Evolutionary conservation across 2,329 filamentous ascomycete species (phyloP), one percentile per base, ranked within the genome.

Genomic region (Pezizomycotina sp.): DNA sequence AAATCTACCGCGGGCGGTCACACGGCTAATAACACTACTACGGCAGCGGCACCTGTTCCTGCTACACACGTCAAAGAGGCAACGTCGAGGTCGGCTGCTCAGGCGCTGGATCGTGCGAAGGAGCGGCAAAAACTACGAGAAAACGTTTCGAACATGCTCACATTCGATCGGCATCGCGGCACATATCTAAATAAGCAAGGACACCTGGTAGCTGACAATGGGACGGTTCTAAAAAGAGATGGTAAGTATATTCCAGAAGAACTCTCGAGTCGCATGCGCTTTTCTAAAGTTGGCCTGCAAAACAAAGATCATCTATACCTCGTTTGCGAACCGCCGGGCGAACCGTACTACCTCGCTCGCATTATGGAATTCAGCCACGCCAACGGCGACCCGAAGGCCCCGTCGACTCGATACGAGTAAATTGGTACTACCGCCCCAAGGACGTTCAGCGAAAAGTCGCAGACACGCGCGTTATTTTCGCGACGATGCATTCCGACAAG

Each of bases 401-500:
- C 1, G 74, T 98, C 47, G 86, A 93, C 55, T 74, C 81, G 26
- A 60, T 98, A 52, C 77, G 84, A 49, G 79, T 95, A 54, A 98
- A 98, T 61, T 98, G 89, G 89, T 93, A 86, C 60, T 95, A 95
- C 58, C 74, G 89, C 25, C 86, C 89, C 38, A 83, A 89, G 58
- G 89, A 98, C 60, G 92, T 95, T 54, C 80, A 81, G 49, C 80
- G 84, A 50, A 89, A 84, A 61, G 77, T 80, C 50, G 77, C 79
- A 56, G 89, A 98, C 63, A 86, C 80, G 42, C 78, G 89, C 45
- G 66, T 86, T 52, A 73, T 98, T 34, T 93, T 86, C 60, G 86
- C 83, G 45, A 92, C 89, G 19, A 98, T 98, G 89, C 89, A 98
- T 59, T 95, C 89, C 16, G 89, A 98, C 62, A 77, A 83, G 45